These are phyloP conservation scores for Sanghuangporus sanghuang DNA, from an alignment of 1,284 basidiomycete species.

Conservation along the genomic window DNA sequence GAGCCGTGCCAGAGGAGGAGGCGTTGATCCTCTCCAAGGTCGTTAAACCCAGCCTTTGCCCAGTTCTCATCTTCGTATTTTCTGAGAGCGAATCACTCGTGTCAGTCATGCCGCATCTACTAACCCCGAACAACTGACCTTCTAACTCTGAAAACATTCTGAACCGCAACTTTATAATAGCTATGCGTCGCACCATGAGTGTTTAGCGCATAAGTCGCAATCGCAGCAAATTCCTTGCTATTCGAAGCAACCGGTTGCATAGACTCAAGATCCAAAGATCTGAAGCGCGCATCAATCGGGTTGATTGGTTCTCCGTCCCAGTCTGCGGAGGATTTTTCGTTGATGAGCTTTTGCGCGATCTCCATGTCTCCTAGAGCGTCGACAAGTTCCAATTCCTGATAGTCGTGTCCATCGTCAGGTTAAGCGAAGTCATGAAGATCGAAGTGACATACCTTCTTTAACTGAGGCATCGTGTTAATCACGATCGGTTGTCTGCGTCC, in stretches of 20 bases:
- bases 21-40: constrained; percentile 44
- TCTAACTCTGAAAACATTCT: constrained; percentile 53
- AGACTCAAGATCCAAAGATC: constrained; percentile 43
- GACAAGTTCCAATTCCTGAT: constrained; percentile 56
- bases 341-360: constrained; percentile 55
- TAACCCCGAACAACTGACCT: constrained; percentile 30
- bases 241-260: constrained; percentile 45
- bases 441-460: constrained; percentile 37
- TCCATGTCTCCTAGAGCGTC: constrained; percentile 66
- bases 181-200: constrained; percentile 53
- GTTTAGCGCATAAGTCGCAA: constrained; percentile 47
- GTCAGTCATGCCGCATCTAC: not conserved
- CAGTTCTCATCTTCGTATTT: constrained; percentile 48
- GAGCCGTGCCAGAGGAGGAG: constrained; percentile 66
- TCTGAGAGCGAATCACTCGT: constrained; percentile 24
- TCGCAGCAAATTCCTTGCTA: constrained; percentile 44
- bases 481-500: constrained; percentile 44
- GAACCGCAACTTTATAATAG: constrained; percentile 38
- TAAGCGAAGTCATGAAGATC: not conserved
- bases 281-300: constrained; percentile 54
- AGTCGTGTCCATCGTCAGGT: constrained; percentile 1
- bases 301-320: constrained; percentile 45
- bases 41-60: constrained; percentile 41
- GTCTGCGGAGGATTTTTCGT: constrained; percentile 34
- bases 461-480: constrained; percentile 34